Percentiles rank a stretch among this genome's conserved stretches.
phyloP scores from a whole-genome alignment of 2,329 filamentous ascomycete species.

The Colletotrichum sp. region DNA sequence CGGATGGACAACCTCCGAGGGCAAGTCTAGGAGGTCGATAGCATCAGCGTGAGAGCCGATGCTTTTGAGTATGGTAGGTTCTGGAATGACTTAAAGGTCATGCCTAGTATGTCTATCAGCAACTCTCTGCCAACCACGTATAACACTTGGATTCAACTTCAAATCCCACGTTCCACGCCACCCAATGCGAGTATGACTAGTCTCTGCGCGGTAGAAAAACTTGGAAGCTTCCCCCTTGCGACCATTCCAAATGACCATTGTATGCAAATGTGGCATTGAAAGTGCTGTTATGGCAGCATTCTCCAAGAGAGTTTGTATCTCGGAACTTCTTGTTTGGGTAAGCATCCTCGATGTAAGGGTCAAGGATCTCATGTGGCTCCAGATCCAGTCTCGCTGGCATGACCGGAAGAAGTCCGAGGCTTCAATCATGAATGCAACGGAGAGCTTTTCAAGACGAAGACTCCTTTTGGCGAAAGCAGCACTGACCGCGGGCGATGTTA shows the following conservation, averaged over 20 bases:
- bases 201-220: slow-evolving; percentile 32
- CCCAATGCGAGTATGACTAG: neutral
- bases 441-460: slow-evolving; percentile 29
- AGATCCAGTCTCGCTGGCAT: slow-evolving; percentile 28
- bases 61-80: neutral
- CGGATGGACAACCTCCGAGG: neutral
- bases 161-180: slow-evolving; percentile 5
- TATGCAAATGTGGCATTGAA: slow-evolving; percentile 34
- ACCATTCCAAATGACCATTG: slow-evolving; percentile 39
- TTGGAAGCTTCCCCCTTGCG: slow-evolving; percentile 32
- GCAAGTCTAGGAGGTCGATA: neutral
- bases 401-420: slow-evolving; percentile 31
- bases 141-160: neutral
- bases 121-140: neutral
- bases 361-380: slow-evolving; percentile 33
- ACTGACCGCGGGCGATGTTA: neutral
- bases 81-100: neutral
- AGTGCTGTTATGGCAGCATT: slow-evolving; percentile 25
- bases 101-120: neutral
- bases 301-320: slow-evolving; percentile 28
- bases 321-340: slow-evolving; percentile 22
- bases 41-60: neutral
- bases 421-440: slow-evolving; percentile 32
- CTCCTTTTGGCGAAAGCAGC: slow-evolving; percentile 30
- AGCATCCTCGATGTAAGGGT: slow-evolving; percentile 35